phyloP scores from a whole-genome alignment of 2,329 filamentous ascomycete species.

The Penicillium sp. region DNA sequence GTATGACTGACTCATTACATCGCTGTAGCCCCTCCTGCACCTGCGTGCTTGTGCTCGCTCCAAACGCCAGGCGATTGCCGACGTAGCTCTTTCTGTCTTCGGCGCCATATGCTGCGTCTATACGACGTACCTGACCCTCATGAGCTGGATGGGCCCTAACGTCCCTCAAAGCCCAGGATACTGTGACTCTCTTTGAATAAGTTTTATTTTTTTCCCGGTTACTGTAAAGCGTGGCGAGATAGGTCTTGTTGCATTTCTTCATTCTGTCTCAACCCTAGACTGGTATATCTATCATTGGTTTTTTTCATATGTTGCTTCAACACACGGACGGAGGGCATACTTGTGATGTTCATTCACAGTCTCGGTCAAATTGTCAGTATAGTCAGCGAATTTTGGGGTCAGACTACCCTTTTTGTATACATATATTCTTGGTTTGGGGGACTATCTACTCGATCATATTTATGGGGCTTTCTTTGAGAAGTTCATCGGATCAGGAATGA shows the following conservation, averaged over 20 bases:
- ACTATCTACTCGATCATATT: constrained; percentile 1
- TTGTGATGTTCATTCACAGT: constrained; percentile 7
- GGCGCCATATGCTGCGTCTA: constrained; percentile 87
- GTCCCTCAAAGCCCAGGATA: constrained; percentile 58
- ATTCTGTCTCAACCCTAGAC: constrained; percentile 12
- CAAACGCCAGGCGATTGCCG: constrained; percentile 64
- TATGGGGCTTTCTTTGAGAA: neutral
- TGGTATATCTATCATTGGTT: constrained; percentile 17
- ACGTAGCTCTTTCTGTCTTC: constrained; percentile 75
- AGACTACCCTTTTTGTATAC: constrained; percentile 15
- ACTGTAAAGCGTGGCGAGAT: constrained; percentile 5
- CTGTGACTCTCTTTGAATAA: constrained; percentile 50
- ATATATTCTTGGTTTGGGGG: constrained; percentile 3
- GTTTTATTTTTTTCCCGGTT: constrained; percentile 5
- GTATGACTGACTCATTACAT: neutral
- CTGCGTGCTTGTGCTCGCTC: constrained; percentile 74
- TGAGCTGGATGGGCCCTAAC: constrained; percentile 72
- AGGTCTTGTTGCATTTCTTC: constrained; percentile 2
- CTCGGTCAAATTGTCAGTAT: constrained; percentile 9
- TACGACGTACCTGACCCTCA: constrained; percentile 80
- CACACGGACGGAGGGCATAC: constrained; percentile 8
- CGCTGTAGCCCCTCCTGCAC: constrained; percentile 76
- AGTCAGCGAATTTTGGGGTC: constrained; percentile 5
- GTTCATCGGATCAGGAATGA: neutral
- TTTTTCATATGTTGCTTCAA: constrained; percentile 7